A percentile compares a stretch with the other conserved stretches of the same genome.
These are phyloP conservation scores for Verbascum thapsus DNA, from an alignment of 257 asterid genomes.

Conservation along the genomic window DNA sequence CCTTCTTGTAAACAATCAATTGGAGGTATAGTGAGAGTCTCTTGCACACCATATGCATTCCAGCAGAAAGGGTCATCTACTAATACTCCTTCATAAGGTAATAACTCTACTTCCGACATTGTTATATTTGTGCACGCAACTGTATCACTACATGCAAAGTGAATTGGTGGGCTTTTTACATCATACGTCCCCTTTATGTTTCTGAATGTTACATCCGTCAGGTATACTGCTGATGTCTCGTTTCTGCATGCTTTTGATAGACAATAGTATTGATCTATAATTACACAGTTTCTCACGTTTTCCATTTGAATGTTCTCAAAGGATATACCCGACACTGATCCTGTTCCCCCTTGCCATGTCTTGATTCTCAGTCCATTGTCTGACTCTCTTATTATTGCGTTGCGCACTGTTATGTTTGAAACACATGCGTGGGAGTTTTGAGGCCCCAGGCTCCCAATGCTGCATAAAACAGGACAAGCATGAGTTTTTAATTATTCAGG, in stretches of 20 bases:
- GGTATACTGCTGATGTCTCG: constrained; percentile 78
- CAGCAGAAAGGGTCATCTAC: constrained; percentile 98
- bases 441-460: constrained; percentile 93
- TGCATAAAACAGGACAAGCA: constrained; percentile 37
- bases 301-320: constrained; percentile 93
- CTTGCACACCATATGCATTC: constrained; percentile 88
- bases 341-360: constrained; percentile 98
- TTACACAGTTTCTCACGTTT: constrained; percentile 79
- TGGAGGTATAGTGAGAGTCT: constrained; percentile 87
- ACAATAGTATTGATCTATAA: constrained; percentile 93
- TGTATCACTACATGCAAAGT: constrained; percentile 88
- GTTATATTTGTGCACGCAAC: constrained; percentile 89
- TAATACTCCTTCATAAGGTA: constrained; percentile 73
- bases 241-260: constrained; percentile 70
- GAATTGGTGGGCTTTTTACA: constrained; percentile 82
- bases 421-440: constrained; percentile 86
- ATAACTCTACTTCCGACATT: constrained; percentile 91
- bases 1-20: constrained; percentile 86
- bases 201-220: constrained; percentile 55
- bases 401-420: constrained; percentile 75
- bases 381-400: constrained; percentile 64
- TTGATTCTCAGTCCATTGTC: constrained; percentile 88
- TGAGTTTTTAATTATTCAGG: background rate
- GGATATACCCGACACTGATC: constrained; percentile 69
- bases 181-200: constrained; percentile 96